Evolutionary conservation across 495 filamentous ascomycete genomes (phyloP).

Genomic region (Rhypophila decipiens): DNA sequence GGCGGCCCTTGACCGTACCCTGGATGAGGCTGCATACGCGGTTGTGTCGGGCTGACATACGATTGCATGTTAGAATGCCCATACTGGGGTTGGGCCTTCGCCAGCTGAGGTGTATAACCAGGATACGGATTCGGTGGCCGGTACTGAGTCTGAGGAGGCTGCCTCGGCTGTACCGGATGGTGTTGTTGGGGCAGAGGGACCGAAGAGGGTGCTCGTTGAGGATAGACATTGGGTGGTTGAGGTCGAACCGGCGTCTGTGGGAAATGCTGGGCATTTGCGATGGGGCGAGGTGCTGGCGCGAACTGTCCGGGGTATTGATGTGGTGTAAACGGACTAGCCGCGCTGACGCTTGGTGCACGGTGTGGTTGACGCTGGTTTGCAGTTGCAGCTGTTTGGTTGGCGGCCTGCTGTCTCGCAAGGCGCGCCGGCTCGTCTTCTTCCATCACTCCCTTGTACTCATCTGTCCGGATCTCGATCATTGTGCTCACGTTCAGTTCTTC

Average conservation of each 20-base stretch:
- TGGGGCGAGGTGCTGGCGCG: constrained; percentile 29
- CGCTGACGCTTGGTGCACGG: constrained; percentile 33
- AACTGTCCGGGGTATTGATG: constrained; percentile 33
- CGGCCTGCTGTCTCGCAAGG: constrained; percentile 25
- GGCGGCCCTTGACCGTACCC: constrained; percentile 21
- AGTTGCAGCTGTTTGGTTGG: constrained; percentile 27
- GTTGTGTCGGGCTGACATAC: constrained; percentile 30
- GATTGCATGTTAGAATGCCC: constrained; percentile 34
- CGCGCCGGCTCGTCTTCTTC: constrained; percentile 68
- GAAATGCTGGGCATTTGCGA: constrained; percentile 35
- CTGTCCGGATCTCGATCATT: constrained; percentile 65
- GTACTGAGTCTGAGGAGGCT: constrained; percentile 26
- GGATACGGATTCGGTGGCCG: constrained; percentile 19
- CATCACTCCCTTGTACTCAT: constrained; percentile 72
- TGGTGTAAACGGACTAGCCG: constrained; percentile 21
- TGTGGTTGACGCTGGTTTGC: constrained; percentile 31
- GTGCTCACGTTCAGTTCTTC: constrained; percentile 75
- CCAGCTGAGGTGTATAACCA: constrained; percentile 28
- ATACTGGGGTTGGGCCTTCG: constrained; percentile 30
- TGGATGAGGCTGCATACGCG: constrained; percentile 25
- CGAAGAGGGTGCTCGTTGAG: constrained; percentile 21
- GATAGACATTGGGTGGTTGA: constrained; percentile 28
- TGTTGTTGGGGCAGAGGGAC: constrained; percentile 27
- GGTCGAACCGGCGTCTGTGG: constrained; percentile 36
- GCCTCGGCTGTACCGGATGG: constrained; percentile 22